Evolutionary conservation across 2,329 filamentous ascomycete genomes (phyloP).

Genomic region (Aspergillus candidus): DNA sequence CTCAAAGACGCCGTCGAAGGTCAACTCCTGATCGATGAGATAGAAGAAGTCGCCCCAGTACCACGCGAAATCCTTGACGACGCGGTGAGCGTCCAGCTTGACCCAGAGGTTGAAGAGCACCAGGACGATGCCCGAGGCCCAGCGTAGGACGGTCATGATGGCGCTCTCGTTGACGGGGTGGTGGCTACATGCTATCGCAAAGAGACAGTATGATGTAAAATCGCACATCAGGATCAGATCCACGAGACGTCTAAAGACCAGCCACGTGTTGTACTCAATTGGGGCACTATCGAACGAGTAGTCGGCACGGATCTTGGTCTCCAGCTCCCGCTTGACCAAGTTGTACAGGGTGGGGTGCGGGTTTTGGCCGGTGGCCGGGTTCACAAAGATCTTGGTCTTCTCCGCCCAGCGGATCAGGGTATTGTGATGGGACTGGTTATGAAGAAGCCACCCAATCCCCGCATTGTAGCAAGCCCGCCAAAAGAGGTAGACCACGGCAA

Average conservation of each 20-base stretch:
- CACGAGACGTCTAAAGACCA: constrained; percentile 89
- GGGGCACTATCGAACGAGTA: constrained; percentile 91
- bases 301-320: constrained; percentile 89
- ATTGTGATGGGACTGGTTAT: constrained; percentile 83
- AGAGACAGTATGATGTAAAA: constrained; percentile 93
- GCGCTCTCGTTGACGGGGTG: constrained; percentile 66
- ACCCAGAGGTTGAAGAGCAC: constrained; percentile 97
- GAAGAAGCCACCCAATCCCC: constrained; percentile 84
- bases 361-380: constrained; percentile 73
- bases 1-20: constrained; percentile 97
- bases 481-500: constrained; percentile 79
- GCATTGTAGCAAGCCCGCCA: constrained; percentile 92
- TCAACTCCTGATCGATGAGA: constrained; percentile 93
- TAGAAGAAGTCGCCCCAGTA: constrained; percentile 99
- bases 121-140: constrained; percentile 69
- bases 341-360: constrained; percentile 76
- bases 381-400: constrained; percentile 78
- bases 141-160: constrained; percentile 65
- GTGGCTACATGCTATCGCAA: constrained; percentile 80
- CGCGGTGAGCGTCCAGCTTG: constrained; percentile 92
- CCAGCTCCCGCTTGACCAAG: constrained; percentile 80
- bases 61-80: constrained; percentile 99
- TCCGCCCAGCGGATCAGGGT: constrained; percentile 82
- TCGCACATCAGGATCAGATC: constrained; percentile 99
- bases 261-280: constrained; percentile 98